phyloP scores from a whole-genome alignment of 2,329 filamentous ascomycete species.

The Penicillium sp. region DNA sequence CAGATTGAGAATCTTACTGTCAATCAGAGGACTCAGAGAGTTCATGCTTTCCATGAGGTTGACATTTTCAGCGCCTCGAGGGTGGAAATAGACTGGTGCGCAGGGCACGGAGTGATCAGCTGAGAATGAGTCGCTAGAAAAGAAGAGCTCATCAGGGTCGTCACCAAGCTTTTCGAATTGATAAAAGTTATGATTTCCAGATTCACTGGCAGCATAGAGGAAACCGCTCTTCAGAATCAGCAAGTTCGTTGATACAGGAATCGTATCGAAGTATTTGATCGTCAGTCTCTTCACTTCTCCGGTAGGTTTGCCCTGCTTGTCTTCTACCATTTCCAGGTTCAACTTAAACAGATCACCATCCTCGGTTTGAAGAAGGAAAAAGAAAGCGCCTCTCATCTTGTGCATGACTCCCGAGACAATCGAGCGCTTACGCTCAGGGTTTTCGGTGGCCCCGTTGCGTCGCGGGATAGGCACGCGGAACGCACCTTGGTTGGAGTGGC shows the following conservation, averaged over 20 bases:
- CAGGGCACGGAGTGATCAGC: constrained; percentile 70
- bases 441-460: constrained; percentile 81
- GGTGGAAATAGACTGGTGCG: constrained; percentile 79
- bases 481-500: constrained; percentile 90
- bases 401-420: constrained; percentile 96
- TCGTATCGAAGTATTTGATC: constrained; percentile 97
- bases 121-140: constrained; percentile 77
- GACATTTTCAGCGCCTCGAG: constrained; percentile 75
- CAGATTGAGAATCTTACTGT: constrained; percentile 87
- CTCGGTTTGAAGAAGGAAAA: constrained; percentile 92
- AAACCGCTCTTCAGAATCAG: constrained; percentile 96
- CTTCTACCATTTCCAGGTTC: constrained; percentile 84
- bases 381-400: constrained; percentile 93
- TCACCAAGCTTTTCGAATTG: constrained; percentile 97
- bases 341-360: constrained; percentile 99
- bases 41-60: constrained; percentile 80
- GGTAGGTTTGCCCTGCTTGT: constrained; percentile 71
- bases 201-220: constrained; percentile 87
- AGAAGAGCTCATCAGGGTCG: constrained; percentile 86
- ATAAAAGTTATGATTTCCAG: constrained; percentile 91
- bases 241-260: constrained; percentile 81
- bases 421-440: constrained; percentile 81
- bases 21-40: constrained; percentile 86
- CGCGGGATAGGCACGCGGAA: constrained; percentile 88
- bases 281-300: constrained; percentile 79